phyloP scores from a whole-genome alignment of 139 green algal species.

The Volvox reticuliferus region DNA sequence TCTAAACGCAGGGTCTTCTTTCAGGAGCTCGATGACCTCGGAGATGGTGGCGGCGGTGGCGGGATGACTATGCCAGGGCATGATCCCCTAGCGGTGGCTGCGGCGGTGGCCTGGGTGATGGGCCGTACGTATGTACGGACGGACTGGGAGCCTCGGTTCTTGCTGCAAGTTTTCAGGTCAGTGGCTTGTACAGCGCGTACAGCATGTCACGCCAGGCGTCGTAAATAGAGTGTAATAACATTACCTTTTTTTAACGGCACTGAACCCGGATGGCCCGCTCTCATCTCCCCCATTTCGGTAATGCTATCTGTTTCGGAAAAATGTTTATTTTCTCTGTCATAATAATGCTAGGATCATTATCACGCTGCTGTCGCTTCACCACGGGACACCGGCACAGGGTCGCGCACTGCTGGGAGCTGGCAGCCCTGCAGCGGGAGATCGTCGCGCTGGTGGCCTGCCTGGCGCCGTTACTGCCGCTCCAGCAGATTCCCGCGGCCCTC shows the following conservation, averaged over 20 bases:
- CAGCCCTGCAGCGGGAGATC: constrained; percentile 9
- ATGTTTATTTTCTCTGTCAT: background rate
- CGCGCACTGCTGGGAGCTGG: constrained; percentile 5
- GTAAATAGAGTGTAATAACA: background rate
- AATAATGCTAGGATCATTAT: background rate
- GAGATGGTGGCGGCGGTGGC: background rate
- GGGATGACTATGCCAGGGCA: constrained; percentile 30
- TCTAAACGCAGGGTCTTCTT: constrained; percentile 3
- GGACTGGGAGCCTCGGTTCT: constrained; percentile 13
- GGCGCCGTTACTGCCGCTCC: background rate
- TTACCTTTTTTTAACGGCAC: background rate
- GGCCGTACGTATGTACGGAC: background rate
- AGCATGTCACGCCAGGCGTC: background rate
- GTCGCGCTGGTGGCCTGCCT: background rate
- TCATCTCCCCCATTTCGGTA: background rate
- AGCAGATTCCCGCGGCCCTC: constrained; percentile 21
- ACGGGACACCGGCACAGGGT: background rate
- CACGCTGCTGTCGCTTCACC: background rate
- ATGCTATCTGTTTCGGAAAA: background rate
- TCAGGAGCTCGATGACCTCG: background rate
- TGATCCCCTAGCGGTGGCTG: constrained; percentile 30
- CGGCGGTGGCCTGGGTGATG: constrained; percentile 32
- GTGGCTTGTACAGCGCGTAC: background rate
- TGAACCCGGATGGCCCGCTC: background rate
- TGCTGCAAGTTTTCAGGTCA: constrained; percentile 4